phyloP scores from a whole-genome alignment of 805 yeast genomes.

The Candida krabiensis region DNA sequence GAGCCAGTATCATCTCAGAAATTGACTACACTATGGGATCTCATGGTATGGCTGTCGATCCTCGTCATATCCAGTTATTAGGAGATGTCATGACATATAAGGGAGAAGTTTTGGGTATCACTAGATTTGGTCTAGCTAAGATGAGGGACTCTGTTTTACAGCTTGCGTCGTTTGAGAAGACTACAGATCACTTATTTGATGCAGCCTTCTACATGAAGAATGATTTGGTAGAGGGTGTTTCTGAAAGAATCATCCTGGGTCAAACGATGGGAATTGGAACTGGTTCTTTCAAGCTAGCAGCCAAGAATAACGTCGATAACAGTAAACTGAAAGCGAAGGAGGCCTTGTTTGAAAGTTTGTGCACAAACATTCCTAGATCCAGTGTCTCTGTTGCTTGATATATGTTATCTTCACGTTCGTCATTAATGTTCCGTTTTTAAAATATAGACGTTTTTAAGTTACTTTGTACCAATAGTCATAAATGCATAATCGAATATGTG shows the following conservation, averaged over 20 bases:
- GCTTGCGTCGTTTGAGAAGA: constrained; percentile 95
- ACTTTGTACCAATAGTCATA: not conserved
- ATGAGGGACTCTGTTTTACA: constrained; percentile 98
- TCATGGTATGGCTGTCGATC: constrained; percentile 99
- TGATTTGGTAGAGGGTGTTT: constrained; percentile 94
- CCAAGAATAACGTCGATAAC: constrained; percentile 47
- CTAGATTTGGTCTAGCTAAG: constrained; percentile 95
- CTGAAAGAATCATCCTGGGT: constrained; percentile 95
- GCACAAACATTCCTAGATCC: constrained; percentile 15
- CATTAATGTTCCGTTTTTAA: not conserved
- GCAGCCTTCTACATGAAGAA: constrained; percentile 98
- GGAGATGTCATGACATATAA: constrained; percentile 99
- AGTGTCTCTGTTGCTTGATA: constrained; percentile 13
- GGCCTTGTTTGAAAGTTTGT: constrained; percentile 48
- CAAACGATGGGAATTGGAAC: constrained; percentile 98
- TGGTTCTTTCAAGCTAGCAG: constrained; percentile 87
- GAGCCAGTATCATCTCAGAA: constrained; percentile 88
- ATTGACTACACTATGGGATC: constrained; percentile 97
- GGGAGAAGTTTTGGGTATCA: constrained; percentile 97
- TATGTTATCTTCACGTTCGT: too few relatives aligned
- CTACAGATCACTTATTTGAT: constrained; percentile 96
- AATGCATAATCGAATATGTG: not conserved
- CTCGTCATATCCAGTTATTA: constrained; percentile 94
- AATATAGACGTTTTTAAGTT: not conserved
- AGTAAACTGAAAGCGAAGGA: constrained; percentile 38